Conservation (phyloP, 306 rosid species). For the Hippophae gyantsensis region DNA sequence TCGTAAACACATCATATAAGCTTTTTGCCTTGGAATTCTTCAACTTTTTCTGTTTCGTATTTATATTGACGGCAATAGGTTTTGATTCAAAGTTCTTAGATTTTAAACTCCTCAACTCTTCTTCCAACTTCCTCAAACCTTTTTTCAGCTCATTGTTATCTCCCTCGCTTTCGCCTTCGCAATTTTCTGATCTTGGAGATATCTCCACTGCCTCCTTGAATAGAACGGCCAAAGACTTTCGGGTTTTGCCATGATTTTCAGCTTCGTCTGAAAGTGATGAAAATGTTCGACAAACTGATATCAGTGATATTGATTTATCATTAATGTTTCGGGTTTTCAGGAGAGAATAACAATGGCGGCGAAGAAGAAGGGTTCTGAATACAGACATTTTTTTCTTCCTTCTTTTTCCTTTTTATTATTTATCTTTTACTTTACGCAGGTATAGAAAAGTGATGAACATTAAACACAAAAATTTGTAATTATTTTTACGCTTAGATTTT, state of each 20-base stretch:
- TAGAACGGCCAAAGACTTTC: constrained; percentile 32
- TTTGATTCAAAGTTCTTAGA: neutral
- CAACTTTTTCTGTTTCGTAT: constrained; percentile 3
- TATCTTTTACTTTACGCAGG: no score
- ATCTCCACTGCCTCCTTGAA: constrained; percentile 33
- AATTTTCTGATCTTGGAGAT: constrained; percentile 9
- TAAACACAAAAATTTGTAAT: no score
- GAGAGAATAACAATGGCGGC: constrained; percentile 20
- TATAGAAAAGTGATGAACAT: no score
- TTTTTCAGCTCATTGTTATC: constrained; percentile 22
- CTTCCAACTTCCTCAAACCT: constrained; percentile 22
- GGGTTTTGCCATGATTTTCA: constrained; percentile 8
- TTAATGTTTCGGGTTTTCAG: constrained; percentile 17
- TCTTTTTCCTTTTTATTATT: no score
- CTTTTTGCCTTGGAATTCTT: constrained; percentile 16
- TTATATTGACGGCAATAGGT: constrained; percentile 1
- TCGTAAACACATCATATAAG: constrained; percentile 23
- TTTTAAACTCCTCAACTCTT: constrained; percentile 21
- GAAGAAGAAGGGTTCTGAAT: constrained; percentile 21
- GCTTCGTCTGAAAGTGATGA: constrained; percentile 14
- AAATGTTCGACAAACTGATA: constrained; percentile 23
- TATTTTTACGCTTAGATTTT: no score
- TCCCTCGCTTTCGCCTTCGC: constrained; percentile 4
- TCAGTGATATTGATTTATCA: constrained; percentile 7
- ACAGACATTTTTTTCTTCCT: constrained; percentile 22